phyloP scores from a whole-genome alignment of 345 rosid species.

The Aegle marmelos region DNA sequence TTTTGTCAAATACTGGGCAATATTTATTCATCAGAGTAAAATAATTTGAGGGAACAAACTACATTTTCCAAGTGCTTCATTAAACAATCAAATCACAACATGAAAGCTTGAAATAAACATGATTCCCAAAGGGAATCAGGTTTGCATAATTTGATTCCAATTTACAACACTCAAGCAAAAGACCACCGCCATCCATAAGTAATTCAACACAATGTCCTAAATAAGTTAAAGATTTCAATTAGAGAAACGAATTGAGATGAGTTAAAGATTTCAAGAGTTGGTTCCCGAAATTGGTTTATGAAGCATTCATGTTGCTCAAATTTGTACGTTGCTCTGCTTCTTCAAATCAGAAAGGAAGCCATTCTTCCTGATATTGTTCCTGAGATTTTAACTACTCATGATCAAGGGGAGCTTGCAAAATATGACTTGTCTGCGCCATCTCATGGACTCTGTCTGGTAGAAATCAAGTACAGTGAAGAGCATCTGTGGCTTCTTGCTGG shows the following conservation, averaged over 20 bases:
- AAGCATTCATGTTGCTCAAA: neutral
- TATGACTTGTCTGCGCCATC: constrained; percentile 63
- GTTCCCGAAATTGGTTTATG: neutral
- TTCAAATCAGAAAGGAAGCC: constrained; percentile 86
- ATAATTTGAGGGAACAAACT: too few species aligned
- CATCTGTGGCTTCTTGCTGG: constrained; percentile 12
- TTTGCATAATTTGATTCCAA: too few species aligned
- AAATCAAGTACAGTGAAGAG: constrained; percentile 60
- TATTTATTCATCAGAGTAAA: too few species aligned
- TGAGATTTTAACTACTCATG: constrained; percentile 53
- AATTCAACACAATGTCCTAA: too few species aligned
- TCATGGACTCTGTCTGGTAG: constrained; percentile 72
- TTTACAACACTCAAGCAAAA: too few species aligned
- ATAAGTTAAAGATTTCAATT: too few species aligned
- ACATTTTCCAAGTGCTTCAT: neutral
- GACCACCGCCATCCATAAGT: too few species aligned
- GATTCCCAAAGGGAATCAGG: neutral
- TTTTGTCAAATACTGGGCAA: too few species aligned
- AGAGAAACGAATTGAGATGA: too few species aligned
- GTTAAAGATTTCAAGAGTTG: neutral
- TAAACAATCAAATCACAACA: neutral
- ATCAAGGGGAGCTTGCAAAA: constrained; percentile 78
- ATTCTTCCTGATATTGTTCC: constrained; percentile 68
- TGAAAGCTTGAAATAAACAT: neutral
- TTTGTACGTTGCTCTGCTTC: constrained; percentile 74